Base-by-base conservation (phyloP, 345 rosid species). In the Raphanus sativus region DNA sequence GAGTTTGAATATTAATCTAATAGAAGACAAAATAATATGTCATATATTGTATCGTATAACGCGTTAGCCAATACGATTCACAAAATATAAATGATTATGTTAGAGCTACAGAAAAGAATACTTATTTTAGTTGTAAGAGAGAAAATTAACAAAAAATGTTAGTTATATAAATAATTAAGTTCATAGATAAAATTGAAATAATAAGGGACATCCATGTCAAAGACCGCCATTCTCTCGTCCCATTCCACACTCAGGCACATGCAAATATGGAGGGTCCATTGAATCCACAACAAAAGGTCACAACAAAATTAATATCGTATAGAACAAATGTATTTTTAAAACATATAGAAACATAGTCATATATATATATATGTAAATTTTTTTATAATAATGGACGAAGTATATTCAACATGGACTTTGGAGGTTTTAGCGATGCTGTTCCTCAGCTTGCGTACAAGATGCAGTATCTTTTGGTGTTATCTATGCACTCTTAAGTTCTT, bases 181-280 rank as follows among this genome's bases (percentile, higher is more conserved):
- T 45, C 50, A n/a, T 3, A 54, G 80, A 70, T 48, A n/a, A 48
- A 48, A 48, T 48, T 48, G 6, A 48, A 48, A 48, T 4, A 48
- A n/a, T 71, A 60, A 59, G 73, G 34, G 56, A 78, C 58, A 77
- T 78, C 77, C 33, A 59, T 65, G 67, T 78, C 77, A 72, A 60
- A 71, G 77, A 78, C 81, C 81, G 77, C 77, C 77, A 72, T 16
- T 72, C 50, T 59, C 72, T 78, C 69, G 68, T 72, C 55, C 62
- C 76, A 71, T 71, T 77, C 81, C 71, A 77, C 81, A 77, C 71
- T 70, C 55, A 78, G 77, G 52, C 81, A 78, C 81, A 78, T 78
- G 81, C 74, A 78, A 73, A 73, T 65, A 67, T 66, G 73, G 81
- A 73, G 81, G 81, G 81, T 78, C 81, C 81, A 78, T 78, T 78